Conservation (phyloP, 139 green algal genomes). For the Asterochloris erici region DNA sequence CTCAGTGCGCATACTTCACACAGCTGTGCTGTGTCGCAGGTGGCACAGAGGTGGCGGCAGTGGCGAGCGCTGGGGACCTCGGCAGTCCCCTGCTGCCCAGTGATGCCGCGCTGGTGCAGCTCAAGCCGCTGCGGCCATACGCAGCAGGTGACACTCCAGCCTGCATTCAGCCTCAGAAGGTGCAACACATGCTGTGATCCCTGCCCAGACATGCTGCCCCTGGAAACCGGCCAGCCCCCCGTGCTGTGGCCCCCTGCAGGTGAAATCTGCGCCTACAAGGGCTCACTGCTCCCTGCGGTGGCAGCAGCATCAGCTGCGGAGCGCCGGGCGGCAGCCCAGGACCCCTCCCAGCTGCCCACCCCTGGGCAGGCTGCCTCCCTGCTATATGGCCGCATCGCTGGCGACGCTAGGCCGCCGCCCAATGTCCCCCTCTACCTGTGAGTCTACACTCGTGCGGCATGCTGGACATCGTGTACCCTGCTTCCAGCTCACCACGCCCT, state of each 20-base stretch:
- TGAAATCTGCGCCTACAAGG: too few relatives aligned
- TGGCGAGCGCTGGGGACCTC: slow-evolving; percentile 27
- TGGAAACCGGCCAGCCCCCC: too few relatives aligned
- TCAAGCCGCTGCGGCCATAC: slow-evolving; percentile 48
- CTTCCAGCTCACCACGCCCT: too few relatives aligned
- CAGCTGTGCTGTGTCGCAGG: not conserved
- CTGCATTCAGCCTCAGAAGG: too few relatives aligned
- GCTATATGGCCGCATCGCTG: slow-evolving; percentile 17
- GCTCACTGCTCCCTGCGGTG: too few relatives aligned
- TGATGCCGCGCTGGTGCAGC: slow-evolving; percentile 45
- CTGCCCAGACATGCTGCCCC: too few relatives aligned
- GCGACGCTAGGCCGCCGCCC: too few relatives aligned
- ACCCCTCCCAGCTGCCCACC: not conserved
- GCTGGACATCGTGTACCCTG: too few relatives aligned
- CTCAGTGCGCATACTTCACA: not conserved
- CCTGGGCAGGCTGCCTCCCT: not conserved
- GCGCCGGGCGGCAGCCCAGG: slow-evolving; percentile 9
- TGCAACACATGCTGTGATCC: too few relatives aligned
- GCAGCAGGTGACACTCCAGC: slow-evolving; percentile 24
- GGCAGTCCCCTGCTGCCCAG: slow-evolving; percentile 40
- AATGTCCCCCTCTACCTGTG: too few relatives aligned
- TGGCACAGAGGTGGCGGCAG: slow-evolving; percentile 25
- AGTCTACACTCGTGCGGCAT: too few relatives aligned
- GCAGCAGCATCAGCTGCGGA: slow-evolving; percentile 10
- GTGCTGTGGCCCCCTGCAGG: too few relatives aligned